Base-by-base conservation (phyloP, 2,329 filamentous ascomycete species). In the Chalara sp. region DNA sequence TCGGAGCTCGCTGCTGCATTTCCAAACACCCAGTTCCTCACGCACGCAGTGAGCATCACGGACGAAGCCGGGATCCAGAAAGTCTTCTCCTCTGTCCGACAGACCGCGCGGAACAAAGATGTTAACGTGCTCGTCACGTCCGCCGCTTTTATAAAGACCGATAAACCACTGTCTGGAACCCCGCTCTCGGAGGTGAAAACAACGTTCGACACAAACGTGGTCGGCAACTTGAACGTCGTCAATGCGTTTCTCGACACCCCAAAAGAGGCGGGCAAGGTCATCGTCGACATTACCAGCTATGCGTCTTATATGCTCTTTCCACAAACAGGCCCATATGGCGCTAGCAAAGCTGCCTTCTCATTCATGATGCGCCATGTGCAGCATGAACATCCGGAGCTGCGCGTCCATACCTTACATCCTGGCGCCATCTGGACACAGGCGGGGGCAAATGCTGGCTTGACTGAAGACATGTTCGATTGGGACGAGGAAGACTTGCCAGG, bases 401-500 rank as follows among this genome's bases (percentile, higher is more conserved):
- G 42, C 11, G 32, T 50, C 37, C 30, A 50, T 37, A 46, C 29
- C 21, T 40, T 37, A 11, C 48, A 50, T 50, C 48, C 48, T 29
- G 48, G 48, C 12, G 43, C 13, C 5, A n/a, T 46, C 6, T 46
- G 28, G 6, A 50, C 48, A 6, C 41, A 50, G 32, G 48, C 48
- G 7, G 43, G 28, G 10, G 46, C n/a, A 30, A 32, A 29, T 10
- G 35, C 37, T 39, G 32, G 48, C 12, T 12, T 46, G 7, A 30
- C 11, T 5, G 21, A 50, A 32, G 31, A 50, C 3, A 12, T 32
- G 4, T 11, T 46, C 30, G 6, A 21, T 5, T 50, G 48, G 48
- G 42, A 50, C 40, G 47, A 53, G 46, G 47, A 37, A 3, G 30
- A 35, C 6, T 32, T 53, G 28, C 35, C 51, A 3, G 51, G 47